Evolutionary conservation across 2,329 filamentous ascomycete species (phyloP).

Genomic region (Chrysoporthe austroafricana): DNA sequence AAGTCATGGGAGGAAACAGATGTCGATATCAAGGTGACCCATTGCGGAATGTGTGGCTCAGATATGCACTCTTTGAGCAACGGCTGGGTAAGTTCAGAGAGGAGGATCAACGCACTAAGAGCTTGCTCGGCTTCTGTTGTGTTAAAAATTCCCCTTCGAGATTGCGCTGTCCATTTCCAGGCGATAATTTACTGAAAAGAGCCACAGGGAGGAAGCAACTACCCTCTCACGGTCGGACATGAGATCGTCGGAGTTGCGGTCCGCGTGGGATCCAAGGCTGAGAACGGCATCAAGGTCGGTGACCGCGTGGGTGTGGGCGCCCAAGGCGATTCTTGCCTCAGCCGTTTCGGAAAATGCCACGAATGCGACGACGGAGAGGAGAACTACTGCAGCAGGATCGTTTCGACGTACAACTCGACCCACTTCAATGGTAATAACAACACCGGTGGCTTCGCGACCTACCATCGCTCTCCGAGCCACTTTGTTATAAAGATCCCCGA

Average conservation of each 20-base stretch:
- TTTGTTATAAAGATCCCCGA: constrained; percentile 54
- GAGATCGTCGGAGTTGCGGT: constrained; percentile 66
- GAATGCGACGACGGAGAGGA: constrained; percentile 46
- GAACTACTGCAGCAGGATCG: constrained; percentile 45
- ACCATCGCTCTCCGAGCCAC: constrained; percentile 38
- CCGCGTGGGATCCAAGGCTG: constrained; percentile 54
- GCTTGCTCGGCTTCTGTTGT: not conserved
- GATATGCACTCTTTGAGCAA: constrained; percentile 63
- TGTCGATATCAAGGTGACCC: constrained; percentile 66
- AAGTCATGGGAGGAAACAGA: constrained; percentile 70
- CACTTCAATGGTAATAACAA: constrained; percentile 57
- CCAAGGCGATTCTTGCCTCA: constrained; percentile 59
- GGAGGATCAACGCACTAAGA: not conserved
- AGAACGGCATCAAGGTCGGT: constrained; percentile 56
- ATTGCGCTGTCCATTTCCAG: not conserved
- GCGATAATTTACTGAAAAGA: not conserved
- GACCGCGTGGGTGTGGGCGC: constrained; percentile 68
- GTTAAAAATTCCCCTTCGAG: not conserved
- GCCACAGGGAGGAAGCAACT: constrained; percentile 28
- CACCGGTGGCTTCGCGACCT: constrained; percentile 56
- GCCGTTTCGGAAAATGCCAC: constrained; percentile 40
- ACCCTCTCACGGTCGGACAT: constrained; percentile 62
- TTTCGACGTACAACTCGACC: constrained; percentile 55
- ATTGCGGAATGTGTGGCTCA: constrained; percentile 69
- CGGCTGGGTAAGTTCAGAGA: constrained; percentile 47